Evolutionary conservation across 2,329 filamentous ascomycete genomes (phyloP).

Genomic region (Fusarium xylarioides): DNA sequence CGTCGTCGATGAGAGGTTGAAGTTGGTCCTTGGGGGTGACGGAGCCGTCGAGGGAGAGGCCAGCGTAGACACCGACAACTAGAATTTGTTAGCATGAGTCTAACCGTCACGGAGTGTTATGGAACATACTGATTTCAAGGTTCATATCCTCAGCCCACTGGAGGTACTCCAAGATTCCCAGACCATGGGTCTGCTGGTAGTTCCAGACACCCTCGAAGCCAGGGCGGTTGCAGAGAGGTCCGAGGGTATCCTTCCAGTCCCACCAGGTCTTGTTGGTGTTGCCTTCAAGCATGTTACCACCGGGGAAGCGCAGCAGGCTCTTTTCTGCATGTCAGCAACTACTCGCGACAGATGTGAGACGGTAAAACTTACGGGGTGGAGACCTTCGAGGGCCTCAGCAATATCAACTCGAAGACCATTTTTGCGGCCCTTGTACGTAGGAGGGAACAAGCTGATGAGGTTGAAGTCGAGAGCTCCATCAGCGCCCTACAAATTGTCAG

Average conservation of each 20-base stretch:
- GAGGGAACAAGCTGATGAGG: slow-evolving; percentile 67
- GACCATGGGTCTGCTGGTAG: slow-evolving; percentile 69
- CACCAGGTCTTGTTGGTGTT: slow-evolving; percentile 54
- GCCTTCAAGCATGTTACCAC: slow-evolving; percentile 70
- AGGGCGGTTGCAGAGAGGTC: slow-evolving; percentile 62
- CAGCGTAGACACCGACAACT: slow-evolving; percentile 67
- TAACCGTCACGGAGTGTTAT: fast-evolving
- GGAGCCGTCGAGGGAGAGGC: slow-evolving; percentile 63
- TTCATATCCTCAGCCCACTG: slow-evolving; percentile 68
- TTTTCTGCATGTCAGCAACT: not conserved
- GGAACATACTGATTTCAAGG: slow-evolving; percentile 56
- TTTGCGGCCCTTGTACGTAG: slow-evolving; percentile 64
- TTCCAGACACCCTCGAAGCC: slow-evolving; percentile 66
- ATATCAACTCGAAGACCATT: slow-evolving; percentile 68
- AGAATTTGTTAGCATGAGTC: not conserved
- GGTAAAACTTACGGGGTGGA: slow-evolving; percentile 56
- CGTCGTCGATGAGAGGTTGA: slow-evolving; percentile 65
- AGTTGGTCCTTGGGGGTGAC: slow-evolving; percentile 62
- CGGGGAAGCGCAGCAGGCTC: slow-evolving; percentile 71
- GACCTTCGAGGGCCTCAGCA: slow-evolving; percentile 59
- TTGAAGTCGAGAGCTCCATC: slow-evolving; percentile 63
- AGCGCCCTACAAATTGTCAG: slow-evolving; percentile 42
- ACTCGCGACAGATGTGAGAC: fast-evolving
- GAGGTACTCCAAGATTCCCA: slow-evolving; percentile 71
- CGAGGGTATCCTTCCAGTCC: slow-evolving; percentile 64